Evolutionary conservation across 1,284 basidiomycete species (phyloP).

Genomic region (Trichosporon asahii): DNA sequence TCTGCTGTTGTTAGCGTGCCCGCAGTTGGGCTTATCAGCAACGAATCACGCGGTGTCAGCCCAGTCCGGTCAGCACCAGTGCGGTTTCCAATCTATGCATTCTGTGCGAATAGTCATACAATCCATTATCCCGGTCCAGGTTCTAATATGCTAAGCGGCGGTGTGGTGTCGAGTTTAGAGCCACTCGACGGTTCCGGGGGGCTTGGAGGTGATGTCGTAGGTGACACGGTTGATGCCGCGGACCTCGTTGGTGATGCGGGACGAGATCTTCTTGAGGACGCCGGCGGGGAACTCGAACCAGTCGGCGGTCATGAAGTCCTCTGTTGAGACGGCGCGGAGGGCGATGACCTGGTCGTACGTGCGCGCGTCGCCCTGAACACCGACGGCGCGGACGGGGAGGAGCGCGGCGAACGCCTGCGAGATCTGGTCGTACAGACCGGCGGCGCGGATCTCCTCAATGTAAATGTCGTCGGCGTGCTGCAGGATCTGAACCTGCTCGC

Average conservation of each 20-base stretch:
- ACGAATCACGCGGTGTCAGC: not conserved
- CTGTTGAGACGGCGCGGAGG: slow-evolving; percentile 82
- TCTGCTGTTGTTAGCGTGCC: too few relatives aligned
- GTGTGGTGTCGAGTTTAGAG: slow-evolving; percentile 33
- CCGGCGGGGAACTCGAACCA: slow-evolving; percentile 96
- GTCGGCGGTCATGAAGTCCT: slow-evolving; percentile 98
- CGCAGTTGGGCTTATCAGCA: too few relatives aligned
- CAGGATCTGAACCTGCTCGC: slow-evolving; percentile 88
- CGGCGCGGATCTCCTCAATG: slow-evolving; percentile 94
- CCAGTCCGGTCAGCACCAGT: not conserved
- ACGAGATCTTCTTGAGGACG: slow-evolving; percentile 86
- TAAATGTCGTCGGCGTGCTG: slow-evolving; percentile 95
- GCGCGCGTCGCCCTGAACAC: slow-evolving; percentile 94
- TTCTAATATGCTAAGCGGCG: not conserved
- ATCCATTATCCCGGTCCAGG: slow-evolving; percentile 1
- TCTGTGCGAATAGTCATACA: not conserved
- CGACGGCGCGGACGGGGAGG: slow-evolving; percentile 93
- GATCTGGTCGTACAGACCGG: slow-evolving; percentile 89
- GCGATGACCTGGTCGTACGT: slow-evolving; percentile 95
- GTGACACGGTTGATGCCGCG: slow-evolving; percentile 86
- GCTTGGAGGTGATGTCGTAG: slow-evolving; percentile 97
- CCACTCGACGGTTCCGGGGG: slow-evolving; percentile 66
- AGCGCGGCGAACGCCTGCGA: slow-evolving; percentile 96
- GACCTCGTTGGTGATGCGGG: slow-evolving; percentile 92
- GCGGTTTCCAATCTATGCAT: slow-evolving; percentile 3